phyloP scores from a whole-genome alignment of 106 monocot species.

The Platanthera zijinensis region DNA sequence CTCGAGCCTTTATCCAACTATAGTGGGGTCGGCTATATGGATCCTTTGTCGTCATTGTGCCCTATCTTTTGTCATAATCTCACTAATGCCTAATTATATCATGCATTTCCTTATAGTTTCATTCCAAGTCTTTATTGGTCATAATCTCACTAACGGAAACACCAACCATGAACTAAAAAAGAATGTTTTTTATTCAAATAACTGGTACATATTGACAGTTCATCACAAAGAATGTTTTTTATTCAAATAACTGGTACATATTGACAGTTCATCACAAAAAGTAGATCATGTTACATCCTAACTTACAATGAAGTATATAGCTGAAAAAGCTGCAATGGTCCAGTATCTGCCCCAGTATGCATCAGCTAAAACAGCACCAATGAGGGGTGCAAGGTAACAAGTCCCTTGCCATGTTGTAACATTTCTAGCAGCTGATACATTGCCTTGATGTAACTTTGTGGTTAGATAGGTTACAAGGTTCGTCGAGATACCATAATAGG shows the following conservation, averaged over 20 bases:
- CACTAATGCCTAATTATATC: no score
- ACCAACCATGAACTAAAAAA: neutral
- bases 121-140: no score
- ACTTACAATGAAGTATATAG: constrained; percentile 75
- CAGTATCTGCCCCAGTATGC: constrained; percentile 90
- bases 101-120: no score
- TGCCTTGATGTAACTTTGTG: constrained; percentile 64
- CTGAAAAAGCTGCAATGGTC: constrained; percentile 83
- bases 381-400: constrained; percentile 70
- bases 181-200: neutral
- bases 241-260: neutral
- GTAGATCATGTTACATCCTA: neutral
- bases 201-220: neutral
- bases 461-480: constrained; percentile 86
- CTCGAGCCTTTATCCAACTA: no score
- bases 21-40: no score
- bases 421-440: constrained; percentile 76
- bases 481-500: constrained; percentile 77
- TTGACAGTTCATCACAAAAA: neutral
- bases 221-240: neutral
- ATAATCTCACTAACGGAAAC: neutral
- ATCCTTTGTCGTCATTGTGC: no score
- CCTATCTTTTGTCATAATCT: no score
- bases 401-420: constrained; percentile 90
- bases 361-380: constrained; percentile 91